Percentiles rank a stretch among this genome's conserved stretches.
These are phyloP conservation scores for Pilasporangium apinafurcum DNA, from an alignment of 352 stramenopile species.

Conservation along the genomic window DNA sequence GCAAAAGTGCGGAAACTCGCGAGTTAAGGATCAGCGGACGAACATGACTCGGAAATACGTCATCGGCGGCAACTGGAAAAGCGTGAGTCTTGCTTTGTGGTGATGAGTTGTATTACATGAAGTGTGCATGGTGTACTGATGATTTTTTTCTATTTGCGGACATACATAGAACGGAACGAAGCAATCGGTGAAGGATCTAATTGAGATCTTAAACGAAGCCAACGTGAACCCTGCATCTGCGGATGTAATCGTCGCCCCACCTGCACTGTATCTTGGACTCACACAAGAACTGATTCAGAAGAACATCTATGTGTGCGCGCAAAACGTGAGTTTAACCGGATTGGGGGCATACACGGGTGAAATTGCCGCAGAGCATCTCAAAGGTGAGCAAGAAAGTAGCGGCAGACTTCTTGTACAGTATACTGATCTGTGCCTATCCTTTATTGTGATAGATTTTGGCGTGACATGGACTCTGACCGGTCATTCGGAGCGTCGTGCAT, in stretches of 20 bases:
- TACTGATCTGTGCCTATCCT: too few species aligned
- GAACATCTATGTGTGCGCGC: conserved; percentile 60
- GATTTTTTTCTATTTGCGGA: not conserved
- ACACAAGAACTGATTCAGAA: conserved; percentile 46
- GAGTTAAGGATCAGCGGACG: conserved; percentile 4
- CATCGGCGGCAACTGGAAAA: conserved; percentile 95
- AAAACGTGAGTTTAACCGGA: conserved; percentile 82
- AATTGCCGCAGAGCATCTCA: conserved; percentile 87
- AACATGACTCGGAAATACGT: conserved; percentile 75
- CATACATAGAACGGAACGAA: conserved; percentile 69
- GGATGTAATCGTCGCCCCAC: conserved; percentile 79
- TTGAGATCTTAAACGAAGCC: conserved; percentile 78
- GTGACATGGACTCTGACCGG: conserved; percentile 83
- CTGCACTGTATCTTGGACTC: conserved; percentile 56
- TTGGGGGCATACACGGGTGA: conserved; percentile 92
- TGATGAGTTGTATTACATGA: not conserved
- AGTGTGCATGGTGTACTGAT: not conserved
- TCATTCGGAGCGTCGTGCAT: conserved; percentile 90
- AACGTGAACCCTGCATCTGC: conserved; percentile 48
- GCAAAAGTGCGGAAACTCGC: too few species aligned
- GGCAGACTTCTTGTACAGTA: too few species aligned
- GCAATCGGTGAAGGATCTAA: conserved; percentile 82
- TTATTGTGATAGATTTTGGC: too few species aligned
- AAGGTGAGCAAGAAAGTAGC: too few species aligned
- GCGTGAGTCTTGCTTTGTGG: conserved; percentile 52